Base-by-base conservation (phyloP, 768 basidiomycete species). In the Atractiella rhizophila region DNA sequence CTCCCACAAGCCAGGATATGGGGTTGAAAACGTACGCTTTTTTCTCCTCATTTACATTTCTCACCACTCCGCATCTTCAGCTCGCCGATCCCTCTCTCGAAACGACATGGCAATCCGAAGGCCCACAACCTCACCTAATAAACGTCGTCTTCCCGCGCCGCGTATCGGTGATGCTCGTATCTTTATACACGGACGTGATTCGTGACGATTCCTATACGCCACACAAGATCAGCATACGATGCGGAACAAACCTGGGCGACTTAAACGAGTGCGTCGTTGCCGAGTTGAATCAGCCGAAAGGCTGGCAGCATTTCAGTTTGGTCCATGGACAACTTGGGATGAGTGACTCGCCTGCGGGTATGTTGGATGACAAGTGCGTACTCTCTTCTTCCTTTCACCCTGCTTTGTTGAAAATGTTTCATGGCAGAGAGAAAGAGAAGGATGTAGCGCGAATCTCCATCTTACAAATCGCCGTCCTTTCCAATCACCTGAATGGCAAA, bases 21-120 rank as follows among this genome's bases (percentile, higher is more conserved):
- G 88, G 7, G 73, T 82, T 28, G 83, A 91, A 55, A n/a, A n/a
- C n/a, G n/a, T n/a, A n/a, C n/a, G n/a, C n/a, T n/a, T n/a, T n/a
- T n/a, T n/a, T n/a, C n/a, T n/a, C n/a, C n/a, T n/a, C n/a, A n/a
- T n/a, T n/a, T n/a, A n/a, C n/a, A n/a, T n/a, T n/a, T n/a, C n/a
- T n/a, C n/a, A n/a, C n/a, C n/a, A n/a, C n/a, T n/a, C n/a, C n/a
- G n/a, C n/a, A n/a, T n/a, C n/a, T n/a, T n/a, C 85, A 85, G 58
- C 63, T 96, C 32, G 67, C 73, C 51, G 69, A 70, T 26, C 77
- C 88, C 54, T 74, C 79, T 6, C 34, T 38, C 24, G 75, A 79
- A 29, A 94, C 86, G 0, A 88, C 94, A 56, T 96, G 91, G 91
- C 91, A 96, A 86, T 96, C 58, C 4, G 91, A 96, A 55, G 91